Evolutionary conservation across 192 early-diverging fungal genomes (phyloP).

Genomic region (Coemansia biformis): DNA sequence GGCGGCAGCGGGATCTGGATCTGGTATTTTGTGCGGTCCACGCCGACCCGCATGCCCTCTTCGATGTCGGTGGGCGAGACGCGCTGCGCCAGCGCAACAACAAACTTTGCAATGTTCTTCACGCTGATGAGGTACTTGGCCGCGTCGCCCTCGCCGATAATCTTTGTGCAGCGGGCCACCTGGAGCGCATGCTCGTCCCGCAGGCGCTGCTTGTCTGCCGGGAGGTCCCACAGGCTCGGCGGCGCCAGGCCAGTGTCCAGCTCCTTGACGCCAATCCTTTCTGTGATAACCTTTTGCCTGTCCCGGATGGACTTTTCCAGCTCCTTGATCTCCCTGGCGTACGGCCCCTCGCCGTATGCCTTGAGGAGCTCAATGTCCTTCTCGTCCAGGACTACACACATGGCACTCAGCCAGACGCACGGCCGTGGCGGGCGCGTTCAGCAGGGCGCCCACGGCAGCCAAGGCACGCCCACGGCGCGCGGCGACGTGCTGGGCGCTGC

Average conservation of each 20-base stretch:
- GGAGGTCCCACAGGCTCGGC: conserved; percentile 98
- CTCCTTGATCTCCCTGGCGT: conserved; percentile 90
- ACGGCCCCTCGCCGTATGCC: conserved; percentile 94
- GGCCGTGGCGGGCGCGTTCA: too few relatives aligned
- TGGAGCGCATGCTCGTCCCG: conserved; percentile 82
- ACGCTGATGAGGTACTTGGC: conserved; percentile 99
- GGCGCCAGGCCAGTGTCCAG: conserved; percentile 96
- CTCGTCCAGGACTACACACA: conserved; percentile 34
- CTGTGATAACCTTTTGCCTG: conserved; percentile 95
- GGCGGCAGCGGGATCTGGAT: conserved; percentile 98
- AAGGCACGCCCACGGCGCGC: background rate
- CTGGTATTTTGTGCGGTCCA: conserved; percentile 98
- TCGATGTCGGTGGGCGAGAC: conserved; percentile 99
- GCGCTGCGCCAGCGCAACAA: conserved; percentile 91
- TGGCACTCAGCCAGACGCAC: too few relatives aligned
- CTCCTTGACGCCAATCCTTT: conserved; percentile 99
- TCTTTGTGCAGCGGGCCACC: conserved; percentile 98
- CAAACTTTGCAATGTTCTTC: conserved; percentile 99
- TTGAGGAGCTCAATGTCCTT: conserved; percentile 51
- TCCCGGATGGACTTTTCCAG: conserved; percentile 96
- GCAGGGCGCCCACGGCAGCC: background rate
- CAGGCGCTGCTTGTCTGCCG: conserved; percentile 97
- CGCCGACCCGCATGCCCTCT: conserved; percentile 97
- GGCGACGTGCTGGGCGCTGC: background rate
- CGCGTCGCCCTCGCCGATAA: conserved; percentile 86